Base-by-base conservation (phyloP, 2,329 filamentous ascomycete genomes). In the Lachnum nothofagi region DNA sequence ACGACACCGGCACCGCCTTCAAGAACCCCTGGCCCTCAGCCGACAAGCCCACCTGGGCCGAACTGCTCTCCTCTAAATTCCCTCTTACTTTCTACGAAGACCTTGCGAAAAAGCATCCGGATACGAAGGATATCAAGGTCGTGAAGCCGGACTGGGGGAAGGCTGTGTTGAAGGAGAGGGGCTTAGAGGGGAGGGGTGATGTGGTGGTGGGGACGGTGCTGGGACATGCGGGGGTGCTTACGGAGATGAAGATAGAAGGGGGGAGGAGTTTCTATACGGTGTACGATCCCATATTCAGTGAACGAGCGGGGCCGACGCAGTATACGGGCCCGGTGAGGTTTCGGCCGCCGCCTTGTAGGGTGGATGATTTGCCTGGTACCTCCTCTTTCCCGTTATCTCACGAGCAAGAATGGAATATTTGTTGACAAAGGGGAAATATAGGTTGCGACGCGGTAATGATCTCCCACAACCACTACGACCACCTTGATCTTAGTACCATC, bases 391-490 rank as follows among this genome's bases (percentile, higher is more conserved):
- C 6, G 6, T 27, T 27, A 6, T 27, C 6, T 12, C 25, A 27
- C 12, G 25, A n/a, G n/a, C n/a, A n/a, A n/a, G n/a, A n/a, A n/a
- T 38, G 2, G 12, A 39, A 5, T 27, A 14, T 39, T n/a, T n/a
- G 6, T 27, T 27, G 25, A 27, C 25, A 6, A 27, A 27, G 6
- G 25, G 12, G 25, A 12, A 27, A 27, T 12, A 27, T 27, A 53
- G 53, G 48, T 19, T 78, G 89, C 44, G 85, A 91, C 61, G 83
- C 82, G 23, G 85, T 37, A 68, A 72, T 48, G 68, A 95, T 95
- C 58, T 88, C 83, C 16, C 91, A 96, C 69, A 91, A 85, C 60
- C 91, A 96, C 70, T 95, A 95, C 66, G 91, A 96, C 67, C 91
- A 96, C 63, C 72, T 96, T 14, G 91, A 86, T 2, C 80, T 88